phyloP scores from a whole-genome alignment of 2,329 filamentous ascomycete genomes.

The Parasarocladium wereldwijsianum region DNA sequence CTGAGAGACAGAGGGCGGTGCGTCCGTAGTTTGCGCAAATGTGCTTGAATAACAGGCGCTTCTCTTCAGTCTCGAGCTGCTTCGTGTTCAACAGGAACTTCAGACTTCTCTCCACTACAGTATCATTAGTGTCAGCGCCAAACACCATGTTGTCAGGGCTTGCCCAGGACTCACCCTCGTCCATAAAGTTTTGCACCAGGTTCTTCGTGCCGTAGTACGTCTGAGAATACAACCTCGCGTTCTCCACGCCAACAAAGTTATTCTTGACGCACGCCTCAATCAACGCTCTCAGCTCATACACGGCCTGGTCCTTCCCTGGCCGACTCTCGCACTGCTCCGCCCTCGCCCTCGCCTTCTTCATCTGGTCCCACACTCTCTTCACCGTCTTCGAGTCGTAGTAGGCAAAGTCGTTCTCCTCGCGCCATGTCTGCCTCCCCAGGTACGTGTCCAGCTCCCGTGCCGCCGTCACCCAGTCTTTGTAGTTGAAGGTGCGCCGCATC shows the following conservation, averaged over 20 bases:
- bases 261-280: constrained; percentile 91
- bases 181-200: constrained; percentile 76
- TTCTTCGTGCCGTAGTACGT: constrained; percentile 98
- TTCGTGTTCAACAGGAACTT: constrained; percentile 53
- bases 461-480: constrained; percentile 69
- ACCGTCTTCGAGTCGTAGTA: constrained; percentile 87
- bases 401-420: constrained; percentile 59
- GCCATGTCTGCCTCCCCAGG: constrained; percentile 69
- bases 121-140: constrained; percentile 7
- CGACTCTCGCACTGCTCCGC: constrained; percentile 42
- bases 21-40: constrained; percentile 82
- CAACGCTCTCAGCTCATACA: constrained; percentile 64
- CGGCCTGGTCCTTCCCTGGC: constrained; percentile 32
- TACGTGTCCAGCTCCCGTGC: constrained; percentile 69
- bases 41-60: constrained; percentile 72
- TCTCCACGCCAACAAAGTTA: constrained; percentile 93
- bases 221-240: constrained; percentile 86
- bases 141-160: not conserved
- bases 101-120: constrained; percentile 47
- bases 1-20: constrained; percentile 83
- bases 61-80: constrained; percentile 56
- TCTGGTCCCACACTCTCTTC: constrained; percentile 59
- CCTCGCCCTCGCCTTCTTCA: constrained; percentile 46
- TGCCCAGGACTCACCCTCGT: constrained; percentile 53
- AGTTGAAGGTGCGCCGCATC: constrained; percentile 58